These are phyloP conservation scores for Glebionis coronaria DNA, from an alignment of 129 eudicot genomes.

Conservation along the genomic window DNA sequence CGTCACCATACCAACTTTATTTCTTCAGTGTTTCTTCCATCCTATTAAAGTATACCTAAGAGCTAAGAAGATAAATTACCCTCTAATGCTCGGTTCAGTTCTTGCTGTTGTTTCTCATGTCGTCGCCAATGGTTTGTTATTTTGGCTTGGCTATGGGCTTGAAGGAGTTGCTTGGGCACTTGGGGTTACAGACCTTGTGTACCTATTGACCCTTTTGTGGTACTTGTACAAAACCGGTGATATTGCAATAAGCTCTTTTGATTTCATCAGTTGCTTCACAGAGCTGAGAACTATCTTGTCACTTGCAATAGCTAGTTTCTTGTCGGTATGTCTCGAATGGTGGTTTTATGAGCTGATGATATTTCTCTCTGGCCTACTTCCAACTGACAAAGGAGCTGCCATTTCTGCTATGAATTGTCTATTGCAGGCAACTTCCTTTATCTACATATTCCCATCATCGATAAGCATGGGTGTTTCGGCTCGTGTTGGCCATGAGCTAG, in stretches of 20 bases:
- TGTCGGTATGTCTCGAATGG: slow-evolving; percentile 88
- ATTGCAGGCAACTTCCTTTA: slow-evolving; percentile 82
- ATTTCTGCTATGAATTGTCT: slow-evolving; percentile 85
- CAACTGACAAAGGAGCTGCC: slow-evolving; percentile 49
- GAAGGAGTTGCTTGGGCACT: slow-evolving; percentile 71
- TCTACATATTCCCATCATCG: slow-evolving; percentile 90
- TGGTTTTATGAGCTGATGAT: slow-evolving; percentile 98
- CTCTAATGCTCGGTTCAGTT: slow-evolving; percentile 66
- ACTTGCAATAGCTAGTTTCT: slow-evolving; percentile 72
- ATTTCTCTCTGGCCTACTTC: slow-evolving; percentile 73
- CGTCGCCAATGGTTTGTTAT: slow-evolving; percentile 56
- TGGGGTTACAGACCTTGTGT: slow-evolving; percentile 56
- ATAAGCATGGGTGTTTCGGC: slow-evolving; percentile 81
- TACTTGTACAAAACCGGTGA: slow-evolving; percentile 39
- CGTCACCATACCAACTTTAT: slow-evolving; percentile 72
- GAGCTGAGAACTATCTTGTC: slow-evolving; percentile 53
- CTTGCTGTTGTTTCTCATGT: slow-evolving; percentile 62
- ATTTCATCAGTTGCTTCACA: slow-evolving; percentile 5
- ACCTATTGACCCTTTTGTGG: slow-evolving; percentile 29
- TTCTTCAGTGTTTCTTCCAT: slow-evolving; percentile 68
- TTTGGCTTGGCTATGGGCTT: slow-evolving; percentile 61
- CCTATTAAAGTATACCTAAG: slow-evolving; percentile 84
- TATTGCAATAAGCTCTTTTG: too few species aligned
- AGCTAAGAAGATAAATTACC: slow-evolving; percentile 72
- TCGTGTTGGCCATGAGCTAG: slow-evolving; percentile 86